Evolutionary conservation across 1,284 basidiomycete species (phyloP).

Genomic region (Tremellales sp.): DNA sequence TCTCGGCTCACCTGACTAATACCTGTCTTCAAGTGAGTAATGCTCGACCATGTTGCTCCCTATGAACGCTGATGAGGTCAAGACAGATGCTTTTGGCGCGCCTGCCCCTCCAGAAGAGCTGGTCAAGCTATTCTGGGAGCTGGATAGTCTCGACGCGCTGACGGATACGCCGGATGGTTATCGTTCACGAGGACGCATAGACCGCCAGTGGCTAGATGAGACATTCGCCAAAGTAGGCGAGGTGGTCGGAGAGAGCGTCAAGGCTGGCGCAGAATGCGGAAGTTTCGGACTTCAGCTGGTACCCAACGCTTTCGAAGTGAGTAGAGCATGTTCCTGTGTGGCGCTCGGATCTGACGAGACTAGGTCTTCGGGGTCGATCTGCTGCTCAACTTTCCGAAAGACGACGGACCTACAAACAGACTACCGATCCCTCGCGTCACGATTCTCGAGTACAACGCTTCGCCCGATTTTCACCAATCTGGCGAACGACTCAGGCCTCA

Average conservation of each 20-base stretch:
- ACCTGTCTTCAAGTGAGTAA: constrained; percentile 78
- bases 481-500: constrained; percentile 70
- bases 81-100: constrained; percentile 54
- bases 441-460: constrained; percentile 87
- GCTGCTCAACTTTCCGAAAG: constrained; percentile 60
- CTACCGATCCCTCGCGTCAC: constrained; percentile 59
- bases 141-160: constrained; percentile 60
- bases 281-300: constrained; percentile 58
- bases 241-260: constrained; percentile 74
- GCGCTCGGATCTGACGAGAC: neutral
- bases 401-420: neutral
- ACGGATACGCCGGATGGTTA: constrained; percentile 16
- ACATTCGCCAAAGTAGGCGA: constrained; percentile 63
- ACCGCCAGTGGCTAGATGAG: constrained; percentile 55
- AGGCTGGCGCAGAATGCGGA: constrained; percentile 72
- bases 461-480: constrained; percentile 92
- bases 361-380: constrained; percentile 85
- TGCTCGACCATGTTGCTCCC: too few relatives aligned
- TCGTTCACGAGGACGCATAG: constrained; percentile 31
- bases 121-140: constrained; percentile 71
- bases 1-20: constrained; percentile 86
- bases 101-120: constrained; percentile 40
- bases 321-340: constrained; percentile 4
- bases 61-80: neutral
- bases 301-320: constrained; percentile 84